Percentiles rank a stretch among this genome's conserved stretches.
Evolutionary conservation across 2,329 filamentous ascomycete species (phyloP).

Genomic region (Stenocarpella maydis): DNA sequence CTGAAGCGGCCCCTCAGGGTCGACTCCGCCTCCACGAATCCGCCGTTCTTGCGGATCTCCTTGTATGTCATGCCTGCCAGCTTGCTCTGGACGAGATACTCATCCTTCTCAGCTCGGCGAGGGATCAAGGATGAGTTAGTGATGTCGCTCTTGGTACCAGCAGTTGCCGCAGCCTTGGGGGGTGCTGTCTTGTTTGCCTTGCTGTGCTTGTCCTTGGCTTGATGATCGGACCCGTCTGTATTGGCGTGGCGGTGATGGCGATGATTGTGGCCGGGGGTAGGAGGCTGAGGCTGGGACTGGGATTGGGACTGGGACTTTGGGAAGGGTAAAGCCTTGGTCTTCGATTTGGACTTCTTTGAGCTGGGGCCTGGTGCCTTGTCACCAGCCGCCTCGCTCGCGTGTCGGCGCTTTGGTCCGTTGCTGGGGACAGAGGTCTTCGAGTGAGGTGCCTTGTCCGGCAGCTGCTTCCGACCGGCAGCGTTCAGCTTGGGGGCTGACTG

Average conservation of each 20-base stretch:
- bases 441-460: conserved; percentile 27
- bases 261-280: neutral
- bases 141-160: neutral
- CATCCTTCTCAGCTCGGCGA: conserved; percentile 50
- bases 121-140: neutral
- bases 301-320: neutral
- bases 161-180: neutral
- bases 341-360: conserved; percentile 10
- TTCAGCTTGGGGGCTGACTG: neutral
- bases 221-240: neutral
- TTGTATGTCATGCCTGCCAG: conserved; percentile 68
- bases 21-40: conserved; percentile 72
- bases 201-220: neutral
- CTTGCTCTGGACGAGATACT: conserved; percentile 63
- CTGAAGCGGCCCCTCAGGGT: conserved; percentile 75
- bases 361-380: neutral
- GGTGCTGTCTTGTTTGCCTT: neutral
- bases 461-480: conserved; percentile 1
- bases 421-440: neutral
- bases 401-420: conserved; percentile 13
- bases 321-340: neutral
- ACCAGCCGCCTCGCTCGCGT: neutral
- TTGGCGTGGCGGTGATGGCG: too few relatives aligned
- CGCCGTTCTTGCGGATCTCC: conserved; percentile 64
- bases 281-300: neutral